Evolutionary conservation across 2,329 filamentous ascomycete genomes (phyloP), one percentile per base, ranked within the genome.

Genomic region (Trichoderma harzianum): DNA sequence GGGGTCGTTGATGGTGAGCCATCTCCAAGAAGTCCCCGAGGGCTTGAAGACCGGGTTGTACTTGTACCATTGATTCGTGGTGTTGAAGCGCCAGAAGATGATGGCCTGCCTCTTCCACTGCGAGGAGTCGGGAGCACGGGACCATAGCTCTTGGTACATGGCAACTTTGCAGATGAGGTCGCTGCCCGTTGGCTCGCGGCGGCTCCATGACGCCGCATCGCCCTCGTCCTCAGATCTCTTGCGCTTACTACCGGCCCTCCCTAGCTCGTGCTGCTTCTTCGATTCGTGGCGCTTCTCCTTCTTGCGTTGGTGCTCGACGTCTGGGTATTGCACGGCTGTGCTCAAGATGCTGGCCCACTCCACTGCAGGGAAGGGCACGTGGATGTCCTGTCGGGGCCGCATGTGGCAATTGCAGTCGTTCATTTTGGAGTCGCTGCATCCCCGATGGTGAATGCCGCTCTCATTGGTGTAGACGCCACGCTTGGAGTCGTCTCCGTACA

Each of bases 111-210:
- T 86, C 11, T 83, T 85, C 87, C 88, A 91, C 75, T 82, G 79
- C 60, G 77, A 78, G 18, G 80, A 81, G 71, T 84, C 83, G 7
- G 85, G 85, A 5, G 86, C 80, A 74, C 81, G 81, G 4, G 88
- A 90, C 85, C 86, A 90, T 43, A 91, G 84, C 81, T 91, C 89
- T 78, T 91, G 89, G 78, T 90, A 89, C 89, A 91, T 91, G 78
- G 88, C 88, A 60, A 91, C 88, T 78, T 87, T 86, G 74, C 86
- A 83, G 66, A 91, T 84, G 71, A 90, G 83, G 57, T 90, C 87
- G 76, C 87, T 86, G 74, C 86, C 85, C 1, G 86, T 85, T 26
- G 77, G 77, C 71, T 83, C 81, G 7, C 81, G 80, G 2, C 81
- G 79, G 6, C 80, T 77, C 81, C 81, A 83, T 1, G 81, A 79